phyloP scores from a whole-genome alignment of 352 stramenopile genomes.

The Pythium apleroticum region DNA sequence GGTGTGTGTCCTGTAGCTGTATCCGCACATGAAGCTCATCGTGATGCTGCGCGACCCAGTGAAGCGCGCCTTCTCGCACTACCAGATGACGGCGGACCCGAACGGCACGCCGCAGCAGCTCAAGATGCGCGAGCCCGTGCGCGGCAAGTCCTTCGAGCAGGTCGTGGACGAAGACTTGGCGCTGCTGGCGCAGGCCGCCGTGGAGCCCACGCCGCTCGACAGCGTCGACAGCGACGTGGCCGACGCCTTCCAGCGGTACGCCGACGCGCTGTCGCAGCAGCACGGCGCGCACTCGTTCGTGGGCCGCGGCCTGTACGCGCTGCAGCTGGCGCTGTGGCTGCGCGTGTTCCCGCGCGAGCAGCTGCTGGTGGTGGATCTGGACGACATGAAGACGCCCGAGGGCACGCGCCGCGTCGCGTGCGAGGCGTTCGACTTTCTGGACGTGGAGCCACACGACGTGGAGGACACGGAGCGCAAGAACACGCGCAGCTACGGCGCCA shows the following conservation, averaged over 20 bases:
- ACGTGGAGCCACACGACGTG: slow-evolving; percentile 31
- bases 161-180: slow-evolving; percentile 87
- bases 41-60: slow-evolving; percentile 94
- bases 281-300: slow-evolving; percentile 85
- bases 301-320: slow-evolving; percentile 88
- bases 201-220: slow-evolving; percentile 22
- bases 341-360: slow-evolving; percentile 81
- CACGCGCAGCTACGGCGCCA: slow-evolving; percentile 51
- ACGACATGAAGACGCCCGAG: slow-evolving; percentile 73
- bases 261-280: slow-evolving; percentile 37
- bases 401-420: slow-evolving; percentile 36
- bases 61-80: slow-evolving; percentile 90
- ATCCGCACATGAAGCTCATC: slow-evolving; percentile 74
- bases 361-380: slow-evolving; percentile 86
- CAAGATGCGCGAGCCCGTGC: slow-evolving; percentile 67
- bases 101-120: slow-evolving; percentile 81
- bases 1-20: slow-evolving; percentile 19
- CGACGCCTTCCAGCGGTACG: slow-evolving; percentile 47
- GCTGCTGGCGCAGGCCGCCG: slow-evolving; percentile 46
- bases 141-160: slow-evolving; percentile 83
- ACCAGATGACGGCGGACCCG: slow-evolving; percentile 91
- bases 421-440: slow-evolving; percentile 49
- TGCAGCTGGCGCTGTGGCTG: slow-evolving; percentile 92
- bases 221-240: slow-evolving; percentile 20
- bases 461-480: slow-evolving; percentile 66